Evolutionary conservation across 148 eudicot species (phyloP).

Genomic region (Silene uniflora): DNA sequence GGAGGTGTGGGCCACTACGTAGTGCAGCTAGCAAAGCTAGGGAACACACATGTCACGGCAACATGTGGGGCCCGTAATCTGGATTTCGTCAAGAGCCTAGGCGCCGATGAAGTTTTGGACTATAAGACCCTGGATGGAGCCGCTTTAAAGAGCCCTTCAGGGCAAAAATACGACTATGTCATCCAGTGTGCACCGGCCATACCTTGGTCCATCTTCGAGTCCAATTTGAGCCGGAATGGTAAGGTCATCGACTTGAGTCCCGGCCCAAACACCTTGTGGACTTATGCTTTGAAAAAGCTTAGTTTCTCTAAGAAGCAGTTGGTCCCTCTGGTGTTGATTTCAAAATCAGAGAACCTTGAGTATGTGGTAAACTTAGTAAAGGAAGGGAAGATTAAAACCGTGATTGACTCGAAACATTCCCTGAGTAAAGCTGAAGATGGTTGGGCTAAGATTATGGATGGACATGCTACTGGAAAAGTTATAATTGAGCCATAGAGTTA

Average conservation of each 20-base stretch:
- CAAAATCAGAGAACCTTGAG: constrained; percentile 45
- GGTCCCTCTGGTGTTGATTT: constrained; percentile 34
- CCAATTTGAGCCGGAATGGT: constrained; percentile 39
- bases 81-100: constrained; percentile 54
- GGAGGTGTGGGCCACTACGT: constrained; percentile 79
- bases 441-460: constrained; percentile 62
- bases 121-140: constrained; percentile 69
- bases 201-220: constrained; percentile 60
- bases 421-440: constrained; percentile 63
- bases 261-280: constrained; percentile 31
- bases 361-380: constrained; percentile 51
- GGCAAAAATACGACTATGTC: constrained; percentile 59
- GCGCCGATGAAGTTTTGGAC: constrained; percentile 76
- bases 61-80: constrained; percentile 73
- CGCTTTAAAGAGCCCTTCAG: constrained; percentile 60
- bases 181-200: constrained; percentile 48
- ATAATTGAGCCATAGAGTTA: constrained; percentile 34
- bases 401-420: constrained; percentile 52
- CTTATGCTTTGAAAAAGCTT: constrained; percentile 51
- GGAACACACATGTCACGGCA: constrained; percentile 66
- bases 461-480: constrained; percentile 80
- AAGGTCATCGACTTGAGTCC: constrained; percentile 65
- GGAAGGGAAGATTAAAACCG: constrained; percentile 64
- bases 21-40: constrained; percentile 76
- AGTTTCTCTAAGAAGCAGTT: constrained; percentile 57